phyloP scores from a whole-genome alignment of 2,329 filamentous ascomycete species.

The Colletotrichum lindemuthianum region DNA sequence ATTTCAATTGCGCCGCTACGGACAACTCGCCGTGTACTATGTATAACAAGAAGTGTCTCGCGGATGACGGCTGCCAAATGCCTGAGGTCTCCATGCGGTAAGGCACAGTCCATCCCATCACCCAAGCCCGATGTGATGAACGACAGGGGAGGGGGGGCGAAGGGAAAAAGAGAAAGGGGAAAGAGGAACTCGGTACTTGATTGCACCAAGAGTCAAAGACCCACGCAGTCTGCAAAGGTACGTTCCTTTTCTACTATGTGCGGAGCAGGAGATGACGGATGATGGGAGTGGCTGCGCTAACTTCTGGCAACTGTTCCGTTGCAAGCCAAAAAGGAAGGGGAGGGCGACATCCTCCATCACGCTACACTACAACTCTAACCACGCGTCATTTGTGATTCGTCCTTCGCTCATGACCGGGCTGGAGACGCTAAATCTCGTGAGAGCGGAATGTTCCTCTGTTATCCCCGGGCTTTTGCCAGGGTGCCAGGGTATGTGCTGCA shows the following conservation, averaged over 20 bases:
- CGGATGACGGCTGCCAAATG: slow-evolving; percentile 21
- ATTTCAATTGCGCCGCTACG: not conserved
- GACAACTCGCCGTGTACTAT: slow-evolving; percentile 7
- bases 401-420: slow-evolving; percentile 6
- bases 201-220: slow-evolving; percentile 22
- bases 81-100: slow-evolving; percentile 21
- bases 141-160: slow-evolving; percentile 8
- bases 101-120: slow-evolving; percentile 10
- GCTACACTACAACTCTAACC: slow-evolving; percentile 7
- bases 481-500: not conserved
- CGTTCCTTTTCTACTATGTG: too few species aligned
- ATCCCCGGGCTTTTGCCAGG: slow-evolving; percentile 12
- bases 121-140: slow-evolving; percentile 16
- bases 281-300: slow-evolving; percentile 36
- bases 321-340: slow-evolving; percentile 24
- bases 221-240: slow-evolving; percentile 19
- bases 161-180: not conserved
- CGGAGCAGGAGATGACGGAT: slow-evolving; percentile 39
- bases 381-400: slow-evolving; percentile 15
- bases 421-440: slow-evolving; percentile 23
- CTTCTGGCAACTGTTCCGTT: slow-evolving; percentile 26
- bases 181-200: slow-evolving; percentile 36
- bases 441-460: slow-evolving; percentile 25
- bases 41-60: slow-evolving; percentile 20
- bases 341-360: too few species aligned